Evolutionary conservation across 495 filamentous ascomycete species (phyloP), one percentile per base, ranked within the genome.

Genomic region (Penicillium roqueforti): DNA sequence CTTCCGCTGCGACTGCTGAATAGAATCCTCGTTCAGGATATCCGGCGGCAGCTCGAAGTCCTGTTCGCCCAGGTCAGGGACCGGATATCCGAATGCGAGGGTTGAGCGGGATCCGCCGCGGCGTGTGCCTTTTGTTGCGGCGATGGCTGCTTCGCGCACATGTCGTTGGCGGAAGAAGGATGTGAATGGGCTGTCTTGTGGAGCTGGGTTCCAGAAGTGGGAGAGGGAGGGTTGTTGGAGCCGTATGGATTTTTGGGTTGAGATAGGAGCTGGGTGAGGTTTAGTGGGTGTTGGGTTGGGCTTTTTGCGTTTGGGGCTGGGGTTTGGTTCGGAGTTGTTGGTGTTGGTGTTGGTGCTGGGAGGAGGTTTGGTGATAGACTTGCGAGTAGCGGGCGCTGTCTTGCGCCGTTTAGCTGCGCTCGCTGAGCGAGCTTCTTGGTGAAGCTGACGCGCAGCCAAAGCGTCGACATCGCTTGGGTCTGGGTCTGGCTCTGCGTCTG

Each of bases 161-260:
- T 95, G 81, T 7, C 78, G 81, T 65, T 92, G 91, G 13, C 75
- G 49, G 68, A 87, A 97, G 73, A 96, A 96, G 0, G 89, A 95
- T 3, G 77, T 89, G 65, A 97, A 92, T 19, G 89, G 87, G 58
- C 79, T 83, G 14, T 79, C 71, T 9, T 78, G 76, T 61, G 73
- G 56, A 34, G 51, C 51, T 42, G 59, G 51, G 49, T 31, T 18
- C 48, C 29, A 28, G 39, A 51, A 25, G 19, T 43, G 49, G 7
- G 47, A 34, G 11, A 62, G 54, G 5, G 42, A 34, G 3, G 32
- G 22, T 47, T 51, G 37, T 55, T 53, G 22, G 18, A 46, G 38
- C 32, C 32, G 28, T 6, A 20, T 10, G 11, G 39, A 31, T 13
- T n/a, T 32, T 34, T 7, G 20, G 25, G 31, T 37, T 51, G 25